Base-by-base conservation (phyloP, 1,139 yeast species). In the Scheffersomyces lignicola region DNA sequence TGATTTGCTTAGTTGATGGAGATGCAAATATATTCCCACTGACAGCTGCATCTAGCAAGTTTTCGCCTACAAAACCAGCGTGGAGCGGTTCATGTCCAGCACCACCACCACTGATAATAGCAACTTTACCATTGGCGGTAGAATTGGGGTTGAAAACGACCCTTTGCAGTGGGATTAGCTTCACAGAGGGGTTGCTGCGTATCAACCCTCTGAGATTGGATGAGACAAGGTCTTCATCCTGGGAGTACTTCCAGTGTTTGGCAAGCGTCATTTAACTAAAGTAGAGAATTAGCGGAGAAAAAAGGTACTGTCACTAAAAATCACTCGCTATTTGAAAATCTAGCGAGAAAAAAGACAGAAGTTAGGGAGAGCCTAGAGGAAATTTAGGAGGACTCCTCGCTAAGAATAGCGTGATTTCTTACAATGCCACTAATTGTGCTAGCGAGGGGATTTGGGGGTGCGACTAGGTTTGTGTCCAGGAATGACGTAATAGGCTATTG, bases 71-170 rank as follows among this genome's bases (percentile, higher is more conserved):
- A 54, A 79, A 89, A 0, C 96, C 97, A 4, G 86, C 92, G 54
- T 89, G 96, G 7, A 90, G 71, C 20, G 97, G 97, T 60, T 90
- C 97, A 56, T 90, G 97, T 24, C 97, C 97, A 7, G 92, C 81
- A 20, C 97, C 97, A 37, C 97, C 97, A 38, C 97, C 96, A 31
- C 96, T 81, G 18, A 90, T 65, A 35, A 90, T 51, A 3, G 88
- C 75, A 31, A 89, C 83, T 49, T 83, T 81, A 18, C 63, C 60
- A n/a, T 53, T 36, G 14, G 67, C 53, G 26, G 64, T 55, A 3
- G 67, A 53, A 30, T 53, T 40, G 5, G 69, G 60, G 38, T 66
- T 65, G 62, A 70, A 83, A 9, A 87, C 76, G 2, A 87, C 84
- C 45, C 78, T 78, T 52, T 87, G 94, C 7, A 76, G 65, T 18